Percentiles rank a stretch among this genome's conserved stretches.
Conservation (phyloP, 129 eudicot genomes). For the Arctium lappa region DNA sequence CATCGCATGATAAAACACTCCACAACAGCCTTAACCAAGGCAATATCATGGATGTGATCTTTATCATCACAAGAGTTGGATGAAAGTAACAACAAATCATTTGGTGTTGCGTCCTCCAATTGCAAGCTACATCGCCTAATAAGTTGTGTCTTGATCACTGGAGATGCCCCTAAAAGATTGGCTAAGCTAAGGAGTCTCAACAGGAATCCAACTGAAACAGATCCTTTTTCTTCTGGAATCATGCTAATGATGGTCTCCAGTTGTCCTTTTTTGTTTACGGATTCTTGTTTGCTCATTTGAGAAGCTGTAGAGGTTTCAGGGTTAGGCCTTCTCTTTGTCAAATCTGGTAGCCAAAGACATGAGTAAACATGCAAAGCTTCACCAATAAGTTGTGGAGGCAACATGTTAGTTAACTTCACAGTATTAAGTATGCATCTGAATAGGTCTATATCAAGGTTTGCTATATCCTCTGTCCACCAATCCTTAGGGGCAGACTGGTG, state of each 20-base stretch:
- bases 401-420: constrained; percentile 52
- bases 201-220: constrained; percentile 73
- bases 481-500: constrained; percentile 68
- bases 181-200: constrained; percentile 53
- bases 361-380: constrained; percentile 88
- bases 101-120: constrained; percentile 51
- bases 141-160: constrained; percentile 50
- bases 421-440: constrained; percentile 63
- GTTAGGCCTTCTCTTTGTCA: constrained; percentile 19
- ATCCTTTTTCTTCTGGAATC: constrained; percentile 63
- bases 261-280: constrained; percentile 32
- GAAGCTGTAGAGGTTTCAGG: constrained; percentile 37
- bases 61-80: constrained; percentile 19
- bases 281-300: constrained; percentile 29
- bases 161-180: constrained; percentile 45
- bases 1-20: constrained; percentile 59
- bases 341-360: constrained; percentile 63
- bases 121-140: constrained; percentile 55
- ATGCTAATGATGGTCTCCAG: constrained; percentile 62
- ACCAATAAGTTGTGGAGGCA: constrained; percentile 77
- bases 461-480: constrained; percentile 96
- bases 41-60: constrained; percentile 43
- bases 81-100: constrained; percentile 48
- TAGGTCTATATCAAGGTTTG: constrained; percentile 63
- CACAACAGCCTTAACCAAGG: constrained; percentile 46